Percentiles rank a stretch among this genome's conserved stretches.
Conservation (phyloP, 1,284 basidiomycete genomes). For the Austropuccinia psidii region DNA sequence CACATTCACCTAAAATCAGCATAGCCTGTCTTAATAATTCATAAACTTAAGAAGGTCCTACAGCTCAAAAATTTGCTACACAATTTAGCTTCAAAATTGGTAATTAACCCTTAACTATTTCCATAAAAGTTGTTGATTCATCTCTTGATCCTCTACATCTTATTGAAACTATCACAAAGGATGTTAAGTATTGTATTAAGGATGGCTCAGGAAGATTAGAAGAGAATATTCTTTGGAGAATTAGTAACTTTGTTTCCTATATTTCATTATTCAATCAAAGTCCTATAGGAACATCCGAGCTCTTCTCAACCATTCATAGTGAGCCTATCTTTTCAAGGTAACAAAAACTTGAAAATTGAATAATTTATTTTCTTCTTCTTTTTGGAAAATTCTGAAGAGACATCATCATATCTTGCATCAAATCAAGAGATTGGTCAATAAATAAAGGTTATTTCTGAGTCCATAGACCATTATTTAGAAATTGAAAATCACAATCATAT, state of each 20-base stretch:
- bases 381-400: not conserved
- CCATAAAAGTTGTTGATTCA: not conserved
- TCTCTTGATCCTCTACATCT: not conserved
- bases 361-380: not conserved
- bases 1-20: not conserved
- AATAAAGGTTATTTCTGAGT: constrained; percentile 12
- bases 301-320: not conserved
- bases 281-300: not conserved
- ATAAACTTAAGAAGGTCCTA: not conserved
- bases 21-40: not conserved
- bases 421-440: not conserved
- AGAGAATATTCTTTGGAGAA: constrained; percentile 1
- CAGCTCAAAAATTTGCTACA: constrained; percentile 32
- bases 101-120: not conserved
- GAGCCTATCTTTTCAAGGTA: not conserved
- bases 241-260: not conserved
- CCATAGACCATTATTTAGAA: constrained; percentile 6
- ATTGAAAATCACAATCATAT: not conserved
- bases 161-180: constrained; percentile 1
- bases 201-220: constrained; percentile 25
- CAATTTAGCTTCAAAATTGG: constrained; percentile 11
- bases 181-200: constrained; percentile 6
- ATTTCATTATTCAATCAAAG: not conserved
- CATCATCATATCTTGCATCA: constrained; percentile 9
- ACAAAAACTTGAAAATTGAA: not conserved